A percentile compares a stretch with the other conserved stretches of the same genome.
Conservation (phyloP, 495 filamentous ascomycete species). For the Gamarada debralockiae region DNA sequence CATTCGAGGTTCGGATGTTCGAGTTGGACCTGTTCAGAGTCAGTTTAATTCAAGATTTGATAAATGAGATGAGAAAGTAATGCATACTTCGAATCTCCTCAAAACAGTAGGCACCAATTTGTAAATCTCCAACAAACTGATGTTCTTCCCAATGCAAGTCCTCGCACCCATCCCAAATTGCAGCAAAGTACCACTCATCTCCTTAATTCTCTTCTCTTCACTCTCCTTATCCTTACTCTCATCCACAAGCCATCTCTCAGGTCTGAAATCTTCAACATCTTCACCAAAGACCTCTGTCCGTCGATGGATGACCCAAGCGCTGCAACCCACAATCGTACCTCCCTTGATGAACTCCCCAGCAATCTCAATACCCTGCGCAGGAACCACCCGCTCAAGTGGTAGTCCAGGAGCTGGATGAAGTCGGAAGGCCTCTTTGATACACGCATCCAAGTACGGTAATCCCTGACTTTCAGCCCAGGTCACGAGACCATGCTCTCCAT, state of each 20-base stretch:
- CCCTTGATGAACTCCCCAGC: slow-evolving; percentile 52
- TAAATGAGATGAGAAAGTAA: background rate
- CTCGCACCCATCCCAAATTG: slow-evolving; percentile 58
- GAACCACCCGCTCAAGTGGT: slow-evolving; percentile 26
- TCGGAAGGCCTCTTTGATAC: slow-evolving; percentile 36
- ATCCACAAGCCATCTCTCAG: slow-evolving; percentile 53
- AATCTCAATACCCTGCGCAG: slow-evolving; percentile 37
- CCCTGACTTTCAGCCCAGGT: slow-evolving; percentile 56
- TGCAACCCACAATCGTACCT: slow-evolving; percentile 60
- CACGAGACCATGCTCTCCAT: slow-evolving; percentile 50
- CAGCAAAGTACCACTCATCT: slow-evolving; percentile 57
- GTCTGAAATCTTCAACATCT: slow-evolving; percentile 51
- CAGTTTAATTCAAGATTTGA: background rate
- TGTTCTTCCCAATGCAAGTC: slow-evolving; percentile 70
- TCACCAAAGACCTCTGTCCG: slow-evolving; percentile 54
- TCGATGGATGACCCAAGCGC: slow-evolving; percentile 60
- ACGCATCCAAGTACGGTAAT: slow-evolving; percentile 34
- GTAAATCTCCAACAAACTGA: slow-evolving; percentile 72
- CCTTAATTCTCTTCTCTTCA: slow-evolving; percentile 43
- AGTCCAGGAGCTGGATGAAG: slow-evolving; percentile 21
- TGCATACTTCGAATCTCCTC: slow-evolving; percentile 59
- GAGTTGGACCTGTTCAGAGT: slow-evolving; percentile 44
- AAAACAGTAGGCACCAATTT: slow-evolving; percentile 74
- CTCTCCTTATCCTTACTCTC: slow-evolving; percentile 26
- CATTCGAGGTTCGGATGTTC: slow-evolving; percentile 57